Evolutionary conservation across 2,329 filamentous ascomycete genomes (phyloP).

Genomic region (Pseudocercospora fuligena): DNA sequence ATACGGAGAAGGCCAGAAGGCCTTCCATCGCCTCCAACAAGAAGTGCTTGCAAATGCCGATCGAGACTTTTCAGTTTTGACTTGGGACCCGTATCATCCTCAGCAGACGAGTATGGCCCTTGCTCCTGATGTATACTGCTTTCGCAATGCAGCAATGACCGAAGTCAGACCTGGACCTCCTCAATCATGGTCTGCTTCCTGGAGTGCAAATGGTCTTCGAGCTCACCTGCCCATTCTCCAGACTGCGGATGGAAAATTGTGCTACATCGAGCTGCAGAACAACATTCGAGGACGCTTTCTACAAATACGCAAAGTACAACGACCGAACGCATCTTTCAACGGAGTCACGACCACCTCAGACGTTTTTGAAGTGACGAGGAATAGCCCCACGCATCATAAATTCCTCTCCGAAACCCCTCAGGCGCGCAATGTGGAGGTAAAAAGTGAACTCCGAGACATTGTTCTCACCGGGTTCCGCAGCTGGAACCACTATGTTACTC

Average conservation of each 20-base stretch:
- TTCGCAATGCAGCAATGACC: not conserved
- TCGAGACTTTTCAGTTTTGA: not conserved
- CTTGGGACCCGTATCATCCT: not conserved
- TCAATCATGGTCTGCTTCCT: not conserved
- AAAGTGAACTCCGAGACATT: not conserved
- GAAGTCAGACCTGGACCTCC: not conserved
- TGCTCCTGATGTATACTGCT: not conserved
- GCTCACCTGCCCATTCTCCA: not conserved
- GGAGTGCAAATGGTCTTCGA: not conserved
- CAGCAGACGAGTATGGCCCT: not conserved
- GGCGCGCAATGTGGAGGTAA: not conserved
- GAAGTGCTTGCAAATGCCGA: constrained; percentile 4
- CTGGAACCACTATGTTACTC: not conserved
- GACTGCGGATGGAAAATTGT: not conserved
- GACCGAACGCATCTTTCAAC: not conserved
- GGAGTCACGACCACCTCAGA: not conserved
- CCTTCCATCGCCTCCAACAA: constrained; percentile 44
- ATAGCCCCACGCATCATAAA: not conserved
- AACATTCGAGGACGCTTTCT: not conserved
- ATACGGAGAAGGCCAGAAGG: constrained; percentile 44
- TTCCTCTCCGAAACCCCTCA: not conserved
- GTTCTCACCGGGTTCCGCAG: not conserved
- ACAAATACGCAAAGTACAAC: not conserved
- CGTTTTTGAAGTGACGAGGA: not conserved
- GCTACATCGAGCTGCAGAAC: not conserved